A percentile compares a stretch with the other conserved stretches of the same genome.
Evolutionary conservation across 2,329 filamentous ascomycete genomes (phyloP).

Genomic region (Aspergillus sp.): DNA sequence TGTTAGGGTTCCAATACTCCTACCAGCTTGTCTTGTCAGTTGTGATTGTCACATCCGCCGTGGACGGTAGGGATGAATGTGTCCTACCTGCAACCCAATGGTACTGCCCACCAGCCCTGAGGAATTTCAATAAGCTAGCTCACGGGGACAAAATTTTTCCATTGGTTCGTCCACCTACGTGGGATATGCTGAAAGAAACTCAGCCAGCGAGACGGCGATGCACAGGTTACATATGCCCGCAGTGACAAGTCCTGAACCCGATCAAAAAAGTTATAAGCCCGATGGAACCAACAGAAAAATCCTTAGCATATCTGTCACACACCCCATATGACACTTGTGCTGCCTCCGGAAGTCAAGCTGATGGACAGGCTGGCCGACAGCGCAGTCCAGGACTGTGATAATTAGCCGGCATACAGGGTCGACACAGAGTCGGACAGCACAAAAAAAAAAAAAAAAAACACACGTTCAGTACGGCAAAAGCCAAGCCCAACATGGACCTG

Average conservation of each 20-base stretch:
- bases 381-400: constrained; percentile 48
- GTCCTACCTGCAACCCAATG: constrained; percentile 2
- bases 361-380: constrained; percentile 51
- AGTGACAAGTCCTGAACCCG: constrained; percentile 36
- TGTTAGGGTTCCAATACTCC: neutral
- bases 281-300: too few species aligned
- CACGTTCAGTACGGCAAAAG: constrained; percentile 53
- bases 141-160: too few species aligned
- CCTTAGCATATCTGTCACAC: neutral
- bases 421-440: neutral
- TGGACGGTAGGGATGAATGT: neutral
- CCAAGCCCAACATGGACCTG: constrained; percentile 51
- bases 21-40: neutral
- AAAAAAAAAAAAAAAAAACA: constrained; percentile 1
- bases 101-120: constrained; percentile 1
- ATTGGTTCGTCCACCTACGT: neutral
- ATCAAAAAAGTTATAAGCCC: constrained; percentile 12
- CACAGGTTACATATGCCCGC: constrained; percentile 59
- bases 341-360: constrained; percentile 62
- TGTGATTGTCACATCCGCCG: neutral
- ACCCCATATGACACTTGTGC: constrained; percentile 53
- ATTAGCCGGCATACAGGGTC: constrained; percentile 2
- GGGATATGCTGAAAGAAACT: constrained; percentile 2
- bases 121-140: neutral
- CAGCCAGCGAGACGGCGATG: constrained; percentile 54